A percentile compares a stretch with the other conserved stretches of the same genome.
phyloP scores from a whole-genome alignment of 768 basidiomycete species.

The Pleurotus salmoneostramineus region DNA sequence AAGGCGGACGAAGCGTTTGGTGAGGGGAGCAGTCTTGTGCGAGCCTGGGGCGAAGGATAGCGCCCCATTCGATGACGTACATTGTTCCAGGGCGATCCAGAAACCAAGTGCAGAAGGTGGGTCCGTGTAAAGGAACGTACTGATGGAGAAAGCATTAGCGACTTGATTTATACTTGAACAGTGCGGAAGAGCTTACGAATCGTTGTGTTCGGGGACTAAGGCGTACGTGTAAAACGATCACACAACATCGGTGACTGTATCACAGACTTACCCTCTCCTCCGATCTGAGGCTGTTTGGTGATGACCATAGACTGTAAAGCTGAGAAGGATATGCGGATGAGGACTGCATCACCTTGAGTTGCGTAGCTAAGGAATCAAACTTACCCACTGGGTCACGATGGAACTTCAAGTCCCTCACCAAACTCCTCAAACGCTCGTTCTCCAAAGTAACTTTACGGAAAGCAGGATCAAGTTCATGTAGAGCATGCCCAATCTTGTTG shows the following conservation, averaged over 20 bases:
- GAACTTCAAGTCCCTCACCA: constrained; percentile 78
- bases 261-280: constrained; percentile 70
- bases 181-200: constrained; percentile 61
- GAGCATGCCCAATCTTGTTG: constrained; percentile 92
- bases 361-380: constrained; percentile 12
- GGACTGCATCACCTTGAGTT: neutral
- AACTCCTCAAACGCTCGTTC: constrained; percentile 61
- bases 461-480: constrained; percentile 81
- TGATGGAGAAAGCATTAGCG: constrained; percentile 18
- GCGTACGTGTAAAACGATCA: neutral
- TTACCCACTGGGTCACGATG: constrained; percentile 83
- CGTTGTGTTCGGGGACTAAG: constrained; percentile 86
- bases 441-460: constrained; percentile 80
- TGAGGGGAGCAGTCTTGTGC: constrained; percentile 69
- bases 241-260: neutral
- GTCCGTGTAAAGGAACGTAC: constrained; percentile 84
- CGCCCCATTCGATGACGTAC: constrained; percentile 79
- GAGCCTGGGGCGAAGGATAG: constrained; percentile 90
- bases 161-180: neutral
- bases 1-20: constrained; percentile 83
- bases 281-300: constrained; percentile 90
- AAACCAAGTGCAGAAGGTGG: constrained; percentile 92
- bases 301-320: constrained; percentile 95
- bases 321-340: constrained; percentile 18
- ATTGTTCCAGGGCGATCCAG: constrained; percentile 94